Conservation (phyloP, 2,329 filamentous ascomycete genomes). For the Curvularia eragrostidis region DNA sequence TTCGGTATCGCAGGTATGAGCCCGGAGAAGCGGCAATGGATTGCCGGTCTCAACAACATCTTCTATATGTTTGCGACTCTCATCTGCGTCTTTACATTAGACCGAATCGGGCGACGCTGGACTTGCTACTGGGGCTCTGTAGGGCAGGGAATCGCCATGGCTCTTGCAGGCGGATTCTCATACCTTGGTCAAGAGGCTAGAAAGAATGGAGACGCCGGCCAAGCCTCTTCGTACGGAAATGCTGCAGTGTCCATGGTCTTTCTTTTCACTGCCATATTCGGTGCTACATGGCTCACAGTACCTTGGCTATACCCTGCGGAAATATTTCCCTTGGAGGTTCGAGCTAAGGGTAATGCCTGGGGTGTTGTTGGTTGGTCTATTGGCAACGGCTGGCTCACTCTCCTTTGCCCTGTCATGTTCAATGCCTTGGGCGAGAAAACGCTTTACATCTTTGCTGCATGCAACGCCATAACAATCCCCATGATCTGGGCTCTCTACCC, state of each 20-base stretch:
- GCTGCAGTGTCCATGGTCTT: conserved; percentile 76
- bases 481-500: conserved; percentile 78
- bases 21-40: conserved; percentile 53
- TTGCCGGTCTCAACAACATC: conserved; percentile 57
- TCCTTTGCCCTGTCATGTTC: conserved; percentile 58
- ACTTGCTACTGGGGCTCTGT: conserved; percentile 73
- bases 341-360: conserved; percentile 77
- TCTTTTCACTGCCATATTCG: conserved; percentile 70
- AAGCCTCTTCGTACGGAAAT: conserved; percentile 62
- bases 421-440: conserved; percentile 71
- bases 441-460: conserved; percentile 74
- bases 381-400: conserved; percentile 70
- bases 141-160: conserved; percentile 71
- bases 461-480: conserved; percentile 69
- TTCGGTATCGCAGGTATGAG: conserved; percentile 73
- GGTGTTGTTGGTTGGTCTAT: conserved; percentile 79
- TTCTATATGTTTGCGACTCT: conserved; percentile 69
- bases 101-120: conserved; percentile 72
- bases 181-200: conserved; percentile 60
- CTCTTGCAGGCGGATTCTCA: conserved; percentile 68
- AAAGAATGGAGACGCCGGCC: conserved; percentile 54
- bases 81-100: conserved; percentile 73
- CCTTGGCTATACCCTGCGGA: conserved; percentile 71
- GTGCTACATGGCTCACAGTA: conserved; percentile 67
- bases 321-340: conserved; percentile 73